phyloP scores from a whole-genome alignment of 306 rosid genomes.

The Fragaria iinumae region DNA sequence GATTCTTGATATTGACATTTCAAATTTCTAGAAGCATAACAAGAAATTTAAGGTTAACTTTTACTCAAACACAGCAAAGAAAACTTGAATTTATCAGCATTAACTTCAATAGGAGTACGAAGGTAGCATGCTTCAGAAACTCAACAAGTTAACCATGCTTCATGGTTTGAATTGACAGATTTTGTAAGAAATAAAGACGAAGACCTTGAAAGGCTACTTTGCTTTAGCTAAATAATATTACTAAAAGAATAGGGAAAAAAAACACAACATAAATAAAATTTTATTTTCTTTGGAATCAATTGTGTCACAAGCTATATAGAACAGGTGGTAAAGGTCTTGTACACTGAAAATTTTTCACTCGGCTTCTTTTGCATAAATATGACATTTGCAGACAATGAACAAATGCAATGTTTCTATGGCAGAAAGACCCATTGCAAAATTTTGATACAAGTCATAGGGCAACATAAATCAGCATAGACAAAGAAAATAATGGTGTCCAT shows the following conservation, averaged over 20 bases:
- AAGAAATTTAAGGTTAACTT: not conserved
- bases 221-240: too few species aligned
- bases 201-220: too few species aligned
- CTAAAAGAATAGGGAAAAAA: too few species aligned
- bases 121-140: not conserved
- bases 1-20: constrained; percentile 5
- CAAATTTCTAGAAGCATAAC: not conserved
- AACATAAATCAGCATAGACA: not conserved
- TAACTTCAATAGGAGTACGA: not conserved
- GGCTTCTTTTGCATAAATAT: not conserved
- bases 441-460: not conserved
- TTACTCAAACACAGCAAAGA: too few species aligned
- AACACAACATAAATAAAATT: too few species aligned
- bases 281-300: not conserved
- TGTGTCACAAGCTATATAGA: not conserved
- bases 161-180: not conserved
- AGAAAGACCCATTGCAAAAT: not conserved
- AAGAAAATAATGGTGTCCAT: not conserved
- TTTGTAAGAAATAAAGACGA: too few species aligned
- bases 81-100: too few species aligned
- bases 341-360: not conserved
- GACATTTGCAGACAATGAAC: not conserved
- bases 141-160: not conserved
- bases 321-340: not conserved
- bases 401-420: not conserved